These are phyloP conservation scores for Harringtonia lauricola DNA, from an alignment of 2,329 filamentous ascomycete genomes.

Conservation along the genomic window DNA sequence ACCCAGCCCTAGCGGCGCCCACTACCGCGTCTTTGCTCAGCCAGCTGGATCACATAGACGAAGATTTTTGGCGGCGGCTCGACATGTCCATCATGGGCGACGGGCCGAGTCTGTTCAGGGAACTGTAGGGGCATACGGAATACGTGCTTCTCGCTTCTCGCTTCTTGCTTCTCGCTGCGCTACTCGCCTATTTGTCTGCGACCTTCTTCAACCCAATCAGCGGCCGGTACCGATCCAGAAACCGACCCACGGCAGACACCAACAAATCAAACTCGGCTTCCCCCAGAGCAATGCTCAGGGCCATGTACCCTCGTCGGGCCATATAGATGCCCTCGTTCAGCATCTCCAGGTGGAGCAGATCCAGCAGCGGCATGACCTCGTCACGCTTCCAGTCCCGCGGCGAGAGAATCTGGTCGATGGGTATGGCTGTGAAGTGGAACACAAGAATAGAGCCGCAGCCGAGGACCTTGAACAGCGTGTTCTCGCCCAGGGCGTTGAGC, in stretches of 20 bases:
- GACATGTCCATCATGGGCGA: no score
- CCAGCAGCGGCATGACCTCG: background rate
- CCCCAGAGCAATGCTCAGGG: background rate
- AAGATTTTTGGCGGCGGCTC: no score
- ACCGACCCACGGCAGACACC: background rate
- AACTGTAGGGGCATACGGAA: no score
- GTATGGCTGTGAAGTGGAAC: background rate
- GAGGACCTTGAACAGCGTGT: background rate
- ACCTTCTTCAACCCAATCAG: background rate
- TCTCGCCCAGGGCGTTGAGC: constrained; percentile 16
- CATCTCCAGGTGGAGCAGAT: background rate
- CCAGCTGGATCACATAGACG: no score
- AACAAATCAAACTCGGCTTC: background rate
- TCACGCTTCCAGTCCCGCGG: background rate
- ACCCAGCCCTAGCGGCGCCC: no score
- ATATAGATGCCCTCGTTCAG: background rate
- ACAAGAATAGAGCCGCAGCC: no score
- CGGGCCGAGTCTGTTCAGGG: no score
- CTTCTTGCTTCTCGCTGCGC: no score
- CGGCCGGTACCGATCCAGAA: background rate
- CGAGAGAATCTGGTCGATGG: background rate
- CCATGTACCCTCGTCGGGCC: background rate
- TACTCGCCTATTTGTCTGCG: no score
- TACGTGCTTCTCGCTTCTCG: no score
- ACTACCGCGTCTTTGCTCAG: no score